Conservation (phyloP, 2,329 filamentous ascomycete genomes). For the Cercospora nicotianae region DNA sequence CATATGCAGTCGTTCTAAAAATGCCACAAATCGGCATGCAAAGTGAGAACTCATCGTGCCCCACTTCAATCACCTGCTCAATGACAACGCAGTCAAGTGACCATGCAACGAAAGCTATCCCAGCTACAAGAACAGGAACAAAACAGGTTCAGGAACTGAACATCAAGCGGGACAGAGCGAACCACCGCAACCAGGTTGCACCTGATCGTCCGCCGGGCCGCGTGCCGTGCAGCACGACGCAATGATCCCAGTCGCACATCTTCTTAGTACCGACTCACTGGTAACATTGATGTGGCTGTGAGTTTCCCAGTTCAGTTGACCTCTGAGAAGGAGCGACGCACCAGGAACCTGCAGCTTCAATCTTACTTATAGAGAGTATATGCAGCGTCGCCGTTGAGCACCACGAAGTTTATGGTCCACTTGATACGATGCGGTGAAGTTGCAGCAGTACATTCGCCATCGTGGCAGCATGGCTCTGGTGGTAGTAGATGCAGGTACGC, state of each 20-base stretch:
- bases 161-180: neutral
- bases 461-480: slow-evolving; percentile 4
- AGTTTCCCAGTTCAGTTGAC: neutral
- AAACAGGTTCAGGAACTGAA: neutral
- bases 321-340: neutral
- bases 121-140: neutral
- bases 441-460: neutral
- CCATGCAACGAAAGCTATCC: neutral
- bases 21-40: neutral
- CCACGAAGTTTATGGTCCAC: neutral
- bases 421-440: neutral
- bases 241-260: neutral
- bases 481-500: neutral
- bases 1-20: neutral
- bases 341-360: neutral
- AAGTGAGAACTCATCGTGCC: neutral
- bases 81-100: neutral
- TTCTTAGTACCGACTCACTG: slow-evolving; percentile 1
- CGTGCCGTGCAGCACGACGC: neutral
- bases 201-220: neutral
- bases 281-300: neutral
- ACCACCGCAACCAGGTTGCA: neutral
- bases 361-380: neutral
- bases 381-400: neutral
- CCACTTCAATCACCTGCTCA: slow-evolving; percentile 1